phyloP scores from a whole-genome alignment of 1,284 basidiomycete genomes.

The Boletus chippewaensis region DNA sequence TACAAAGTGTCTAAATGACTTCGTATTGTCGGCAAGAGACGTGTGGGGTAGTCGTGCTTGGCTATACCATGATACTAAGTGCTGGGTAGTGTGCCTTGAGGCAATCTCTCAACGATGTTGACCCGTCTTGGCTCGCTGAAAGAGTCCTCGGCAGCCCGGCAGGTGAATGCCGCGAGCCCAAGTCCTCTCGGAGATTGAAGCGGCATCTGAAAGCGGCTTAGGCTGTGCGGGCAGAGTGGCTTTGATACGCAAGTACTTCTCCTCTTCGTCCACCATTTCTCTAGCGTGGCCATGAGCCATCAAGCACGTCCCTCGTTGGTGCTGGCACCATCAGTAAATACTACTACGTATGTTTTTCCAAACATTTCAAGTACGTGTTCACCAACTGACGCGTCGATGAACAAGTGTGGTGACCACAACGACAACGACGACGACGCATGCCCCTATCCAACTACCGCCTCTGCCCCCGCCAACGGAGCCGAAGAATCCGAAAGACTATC shows the following conservation, averaged over 20 bases:
- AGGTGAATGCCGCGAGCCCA: conserved; percentile 8
- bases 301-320: conserved; percentile 55
- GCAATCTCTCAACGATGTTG: background rate
- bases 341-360: conserved; percentile 54
- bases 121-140: background rate
- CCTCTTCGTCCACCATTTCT: conserved; percentile 17
- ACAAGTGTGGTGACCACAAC: conserved; percentile 77
- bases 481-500: conserved; percentile 73
- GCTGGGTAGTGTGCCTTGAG: background rate
- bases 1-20: background rate
- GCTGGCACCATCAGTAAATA: conserved; percentile 70
- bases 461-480: conserved; percentile 61
- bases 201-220: conserved; percentile 25
- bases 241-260: conserved; percentile 27
- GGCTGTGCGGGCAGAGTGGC: conserved; percentile 33
- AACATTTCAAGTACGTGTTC: conserved; percentile 2
- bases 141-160: conserved; percentile 18
- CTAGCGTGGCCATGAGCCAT: conserved; percentile 44
- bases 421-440: conserved; percentile 77
- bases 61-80: background rate
- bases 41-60: background rate
- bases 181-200: conserved; percentile 22
- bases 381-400: conserved; percentile 27
- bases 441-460: conserved; percentile 69
- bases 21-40: background rate